phyloP scores from a whole-genome alignment of 768 basidiomycete species.

The Peribolospora baueri region DNA sequence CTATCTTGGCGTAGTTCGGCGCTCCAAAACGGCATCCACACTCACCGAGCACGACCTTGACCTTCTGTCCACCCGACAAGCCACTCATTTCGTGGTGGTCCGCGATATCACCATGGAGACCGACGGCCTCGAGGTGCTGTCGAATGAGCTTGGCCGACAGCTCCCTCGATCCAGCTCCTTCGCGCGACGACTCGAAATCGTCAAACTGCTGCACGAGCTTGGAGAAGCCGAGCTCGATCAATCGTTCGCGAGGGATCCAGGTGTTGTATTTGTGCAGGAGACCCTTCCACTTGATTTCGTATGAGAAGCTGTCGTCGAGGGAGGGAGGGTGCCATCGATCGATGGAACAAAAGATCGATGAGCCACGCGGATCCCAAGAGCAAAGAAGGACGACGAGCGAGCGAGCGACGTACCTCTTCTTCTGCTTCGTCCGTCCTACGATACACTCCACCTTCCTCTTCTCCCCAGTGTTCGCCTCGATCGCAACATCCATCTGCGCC shows the following conservation, averaged over 20 bases:
- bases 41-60: conserved; percentile 49
- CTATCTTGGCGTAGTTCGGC: too few species aligned
- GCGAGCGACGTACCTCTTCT: conserved; percentile 50
- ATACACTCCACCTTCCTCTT: conserved; percentile 59
- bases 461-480: conserved; percentile 73
- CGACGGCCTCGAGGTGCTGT: conserved; percentile 83
- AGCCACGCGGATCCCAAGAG: conserved; percentile 16
- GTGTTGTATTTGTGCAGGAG: conserved; percentile 65
- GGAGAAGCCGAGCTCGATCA: conserved; percentile 60
- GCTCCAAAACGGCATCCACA: too few species aligned
- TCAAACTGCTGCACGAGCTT: conserved; percentile 88
- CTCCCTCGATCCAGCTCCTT: conserved; percentile 79
- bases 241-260: conserved; percentile 70
- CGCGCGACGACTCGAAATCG: conserved; percentile 81
- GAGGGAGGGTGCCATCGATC: background rate
- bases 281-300: conserved; percentile 38
- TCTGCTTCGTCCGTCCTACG: conserved; percentile 89
- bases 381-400: conserved; percentile 1
- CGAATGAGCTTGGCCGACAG: conserved; percentile 56
- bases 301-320: background rate
- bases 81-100: conserved; percentile 94
- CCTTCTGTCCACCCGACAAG: conserved; percentile 88
- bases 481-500: conserved; percentile 50
- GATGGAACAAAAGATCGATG: conserved; percentile 12
- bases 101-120: conserved; percentile 87